Base-by-base conservation (phyloP, 2,329 filamentous ascomycete species). In the Penicillium polonicum region DNA sequence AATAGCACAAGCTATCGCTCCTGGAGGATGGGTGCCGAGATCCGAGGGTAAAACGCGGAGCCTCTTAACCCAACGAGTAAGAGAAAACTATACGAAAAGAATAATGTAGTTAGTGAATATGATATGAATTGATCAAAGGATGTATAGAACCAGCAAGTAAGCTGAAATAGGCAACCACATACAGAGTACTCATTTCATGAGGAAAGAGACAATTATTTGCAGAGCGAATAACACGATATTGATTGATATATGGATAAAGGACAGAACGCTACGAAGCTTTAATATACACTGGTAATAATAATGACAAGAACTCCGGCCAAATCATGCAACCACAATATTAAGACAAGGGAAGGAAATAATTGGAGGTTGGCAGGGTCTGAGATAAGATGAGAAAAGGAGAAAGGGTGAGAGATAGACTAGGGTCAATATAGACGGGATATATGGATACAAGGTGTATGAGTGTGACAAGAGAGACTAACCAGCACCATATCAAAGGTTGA, bases 221-320 rank as follows among this genome's bases (percentile, higher is more conserved):
- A 23, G 10, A 10, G 38, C 27, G 38, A 51, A 13, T 19, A 43
- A 23, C 8, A 41, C 5, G 21, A n/a, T 33, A 35, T 33, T 21
- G 29, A 35, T 33, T 21, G 29, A 50, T 12, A 33, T 4, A 12
- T 19, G 2, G 3, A 36, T 17, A 17, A 7, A 4, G 35, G 13
- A 50, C 19, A 25, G 3, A 33, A 21, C 52, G 44, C 45, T 50
- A 43, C 7, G 21, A 23, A n/a, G 41, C 4, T 50, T 46, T 36
- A 42, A 25, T 39, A 39, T 33, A 52, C 39, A 43, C 15, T 15
- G 13, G 13, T 38, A 38, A 48, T 48, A 38, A 39, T 25, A 27
- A 52, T 33, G 31, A 60, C 51, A 55, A 48, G 6, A 52, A 58
- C 57, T 42, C 57, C 55, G 31, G 38, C 51, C 55, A 56, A 21